phyloP scores from a whole-genome alignment of 495 filamentous ascomycete species.

The Letharia lupina region DNA sequence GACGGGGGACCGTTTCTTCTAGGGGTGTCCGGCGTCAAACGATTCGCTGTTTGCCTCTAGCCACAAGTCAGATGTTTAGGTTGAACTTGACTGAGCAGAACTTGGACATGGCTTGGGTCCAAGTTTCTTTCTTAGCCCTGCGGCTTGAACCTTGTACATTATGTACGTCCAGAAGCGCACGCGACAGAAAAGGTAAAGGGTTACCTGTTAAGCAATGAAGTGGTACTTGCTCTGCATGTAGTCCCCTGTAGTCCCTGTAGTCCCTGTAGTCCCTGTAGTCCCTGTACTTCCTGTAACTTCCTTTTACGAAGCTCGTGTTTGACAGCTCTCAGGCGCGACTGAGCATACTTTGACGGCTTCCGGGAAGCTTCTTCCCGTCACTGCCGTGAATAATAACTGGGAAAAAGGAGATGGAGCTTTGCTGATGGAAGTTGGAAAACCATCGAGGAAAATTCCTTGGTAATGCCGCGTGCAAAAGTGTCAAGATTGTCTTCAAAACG shows the following conservation, averaged over 20 bases:
- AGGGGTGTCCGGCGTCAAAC: background rate
- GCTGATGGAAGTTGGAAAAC: background rate
- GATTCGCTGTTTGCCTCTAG: background rate
- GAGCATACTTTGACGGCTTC: background rate
- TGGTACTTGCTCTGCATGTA: constrained; percentile 14
- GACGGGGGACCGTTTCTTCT: background rate
- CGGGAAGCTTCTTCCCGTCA: background rate
- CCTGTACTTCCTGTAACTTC: background rate
- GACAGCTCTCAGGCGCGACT: constrained; percentile 6
- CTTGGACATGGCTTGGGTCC: background rate
- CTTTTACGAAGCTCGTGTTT: background rate
- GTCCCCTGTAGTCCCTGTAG: background rate
- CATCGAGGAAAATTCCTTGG: background rate
- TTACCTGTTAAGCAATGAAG: background rate
- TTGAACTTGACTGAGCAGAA: no score
- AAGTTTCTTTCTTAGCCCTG: background rate
- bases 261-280: background rate
- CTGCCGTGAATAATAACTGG: background rate
- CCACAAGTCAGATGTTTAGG: background rate
- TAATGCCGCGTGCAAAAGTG: background rate
- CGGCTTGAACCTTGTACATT: constrained; percentile 18
- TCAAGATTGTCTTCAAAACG: background rate
- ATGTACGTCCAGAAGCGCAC: constrained; percentile 13
- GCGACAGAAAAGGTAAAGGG: constrained; percentile 10
- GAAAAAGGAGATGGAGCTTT: background rate